Base-by-base conservation (phyloP, 1,284 basidiomycete species). In the Exsudoporus floridanus region DNA sequence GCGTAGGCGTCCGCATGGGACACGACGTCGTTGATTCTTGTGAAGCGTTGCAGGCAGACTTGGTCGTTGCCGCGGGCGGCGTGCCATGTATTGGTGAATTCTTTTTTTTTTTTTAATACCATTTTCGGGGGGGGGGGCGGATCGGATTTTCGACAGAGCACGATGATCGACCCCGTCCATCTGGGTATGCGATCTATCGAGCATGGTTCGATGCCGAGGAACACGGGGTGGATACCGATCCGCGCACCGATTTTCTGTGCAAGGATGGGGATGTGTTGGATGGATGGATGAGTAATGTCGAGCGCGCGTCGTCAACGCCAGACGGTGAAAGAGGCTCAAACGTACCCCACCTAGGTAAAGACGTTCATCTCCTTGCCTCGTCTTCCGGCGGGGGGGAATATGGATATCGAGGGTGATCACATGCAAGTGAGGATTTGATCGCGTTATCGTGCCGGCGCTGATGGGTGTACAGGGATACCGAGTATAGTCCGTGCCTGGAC, bases 61-160 rank as follows among this genome's bases (percentile, higher is more conserved):
- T 69, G 19, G 60, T 73, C 35, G 55, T 72, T 12, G 64, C 60
- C 27, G 67, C 62, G 1, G 70, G 71, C 19, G 68, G 70, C 4
- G 45, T 69, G 58, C 44, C 59, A 60, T 21, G 64, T 70, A 12
- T 49, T 72, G 46, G 68, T 63, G 44, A 38, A 30, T 39, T 36
- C 18, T n/a, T 18, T n/a, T n/a, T n/a, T n/a, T n/a, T n/a, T n/a
- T n/a, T n/a, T n/a, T n/a, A n/a, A n/a, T n/a, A n/a, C n/a, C n/a
- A n/a, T n/a, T n/a, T n/a, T n/a, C n/a, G n/a, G n/a, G n/a, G n/a
- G n/a, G n/a, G n/a, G n/a, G n/a, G n/a, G n/a, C n/a, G n/a, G n/a
- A n/a, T n/a, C n/a, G n/a, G 9, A 21, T 34, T 35, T 33, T 35
- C 16, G 18, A 34, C 53, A 71, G 65, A 65, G 5, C 60, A 61